A percentile compares a stretch with the other conserved stretches of the same genome.
These are phyloP conservation scores for Rachicladosporium sp. DNA, from an alignment of 2,329 filamentous ascomycete genomes.

Conservation along the genomic window DNA sequence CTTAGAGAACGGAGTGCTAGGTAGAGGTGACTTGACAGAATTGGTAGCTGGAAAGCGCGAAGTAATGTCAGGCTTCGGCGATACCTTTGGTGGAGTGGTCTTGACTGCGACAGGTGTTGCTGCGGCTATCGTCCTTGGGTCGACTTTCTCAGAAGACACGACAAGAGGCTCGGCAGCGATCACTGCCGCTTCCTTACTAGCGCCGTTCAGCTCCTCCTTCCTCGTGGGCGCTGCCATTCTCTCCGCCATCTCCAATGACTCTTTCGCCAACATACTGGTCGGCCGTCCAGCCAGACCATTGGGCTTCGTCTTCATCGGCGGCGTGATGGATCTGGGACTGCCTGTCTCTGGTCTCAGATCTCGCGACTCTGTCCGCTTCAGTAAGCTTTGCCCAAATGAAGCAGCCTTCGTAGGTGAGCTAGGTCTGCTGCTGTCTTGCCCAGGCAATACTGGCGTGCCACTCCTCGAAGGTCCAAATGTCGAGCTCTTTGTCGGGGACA, in stretches of 20 bases:
- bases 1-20: too few relatives aligned
- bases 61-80: too few relatives aligned
- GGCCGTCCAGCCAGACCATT: conserved; percentile 9
- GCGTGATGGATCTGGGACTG: conserved; percentile 9
- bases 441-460: too few relatives aligned
- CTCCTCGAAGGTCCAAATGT: conserved; percentile 3
- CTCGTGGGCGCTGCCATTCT: conserved; percentile 2
- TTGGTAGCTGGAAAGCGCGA: too few relatives aligned
- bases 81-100: too few relatives aligned
- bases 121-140: too few relatives aligned
- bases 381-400: conserved; percentile 9
- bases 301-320: conserved; percentile 20
- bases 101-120: too few relatives aligned
- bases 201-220: conserved; percentile 2
- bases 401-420: conserved; percentile 6
- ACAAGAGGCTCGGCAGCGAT: too few relatives aligned
- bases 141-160: too few relatives aligned
- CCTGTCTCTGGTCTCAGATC: conserved; percentile 7
- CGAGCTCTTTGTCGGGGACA: conserved; percentile 5
- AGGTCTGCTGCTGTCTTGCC: conserved; percentile 1
- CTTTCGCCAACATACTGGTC: conserved; percentile 3
- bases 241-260: conserved; percentile 3
- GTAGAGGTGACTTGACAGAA: too few relatives aligned
- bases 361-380: conserved; percentile 20
- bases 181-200: too few relatives aligned